Conservation (phyloP, 495 filamentous ascomycete genomes). For the Bombardia bombarda region DNA sequence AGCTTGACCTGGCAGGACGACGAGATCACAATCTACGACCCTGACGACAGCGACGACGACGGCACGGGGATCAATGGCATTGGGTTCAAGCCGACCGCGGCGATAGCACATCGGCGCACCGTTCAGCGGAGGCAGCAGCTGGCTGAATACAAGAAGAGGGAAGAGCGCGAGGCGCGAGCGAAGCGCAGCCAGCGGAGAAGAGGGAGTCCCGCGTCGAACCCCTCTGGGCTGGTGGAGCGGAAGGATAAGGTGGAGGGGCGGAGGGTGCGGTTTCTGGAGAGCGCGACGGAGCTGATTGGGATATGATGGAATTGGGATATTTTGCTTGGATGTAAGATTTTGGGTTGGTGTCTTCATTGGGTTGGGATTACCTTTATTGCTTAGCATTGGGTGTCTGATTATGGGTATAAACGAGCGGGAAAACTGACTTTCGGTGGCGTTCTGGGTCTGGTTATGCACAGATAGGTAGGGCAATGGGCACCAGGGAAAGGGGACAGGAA, state of each 20-base stretch:
- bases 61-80: slow-evolving; percentile 82
- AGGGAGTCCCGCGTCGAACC: slow-evolving; percentile 18
- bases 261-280: slow-evolving; percentile 27
- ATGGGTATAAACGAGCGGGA: too few species aligned
- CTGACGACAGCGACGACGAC: slow-evolving; percentile 65
- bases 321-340: neutral
- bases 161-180: slow-evolving; percentile 75
- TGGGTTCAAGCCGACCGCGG: slow-evolving; percentile 82
- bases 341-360: neutral
- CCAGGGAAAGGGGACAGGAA: too few species aligned
- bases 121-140: slow-evolving; percentile 76
- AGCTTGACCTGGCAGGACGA: slow-evolving; percentile 74
- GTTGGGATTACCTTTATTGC: too few species aligned
- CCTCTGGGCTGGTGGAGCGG: slow-evolving; percentile 7
- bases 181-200: slow-evolving; percentile 59
- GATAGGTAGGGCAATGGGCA: too few species aligned
- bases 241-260: slow-evolving; percentile 17
- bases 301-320: neutral
- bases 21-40: slow-evolving; percentile 78
- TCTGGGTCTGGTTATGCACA: too few species aligned
- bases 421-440: too few species aligned
- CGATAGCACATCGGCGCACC: slow-evolving; percentile 66
- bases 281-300: slow-evolving; percentile 8
- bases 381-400: too few species aligned
- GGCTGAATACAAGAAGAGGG: slow-evolving; percentile 71